Percentiles rank a stretch among this genome's conserved stretches.
phyloP scores from a whole-genome alignment of 257 asterid species.

The Penstemon eatonii region DNA sequence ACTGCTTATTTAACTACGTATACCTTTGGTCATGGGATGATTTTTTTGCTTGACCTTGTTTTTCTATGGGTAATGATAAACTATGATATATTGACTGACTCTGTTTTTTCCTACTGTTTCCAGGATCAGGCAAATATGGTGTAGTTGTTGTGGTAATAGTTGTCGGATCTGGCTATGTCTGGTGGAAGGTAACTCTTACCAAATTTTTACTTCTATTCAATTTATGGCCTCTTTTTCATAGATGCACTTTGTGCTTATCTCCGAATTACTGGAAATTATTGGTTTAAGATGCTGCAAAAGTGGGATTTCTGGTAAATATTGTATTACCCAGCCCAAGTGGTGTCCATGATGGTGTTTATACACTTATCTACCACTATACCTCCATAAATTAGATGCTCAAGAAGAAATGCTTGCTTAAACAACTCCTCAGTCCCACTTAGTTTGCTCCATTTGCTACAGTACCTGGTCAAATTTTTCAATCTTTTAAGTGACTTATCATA shows the following conservation, averaged over 20 bases:
- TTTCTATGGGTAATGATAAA: conserved; percentile 14
- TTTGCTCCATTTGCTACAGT: too few relatives aligned
- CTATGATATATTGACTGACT: conserved; percentile 15
- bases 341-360: too few relatives aligned
- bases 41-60: conserved; percentile 8
- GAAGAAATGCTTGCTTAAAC: neutral
- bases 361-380: too few relatives aligned
- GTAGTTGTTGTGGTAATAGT: conserved; percentile 60
- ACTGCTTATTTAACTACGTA: neutral
- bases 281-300: too few relatives aligned
- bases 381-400: too few relatives aligned
- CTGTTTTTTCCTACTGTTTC: conserved; percentile 24
- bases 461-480: too few relatives aligned
- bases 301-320: too few relatives aligned
- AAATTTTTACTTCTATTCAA: neutral
- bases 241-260: conserved; percentile 16
- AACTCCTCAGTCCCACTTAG: neutral
- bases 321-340: too few relatives aligned
- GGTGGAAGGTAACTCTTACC: conserved; percentile 88
- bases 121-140: conserved; percentile 83
- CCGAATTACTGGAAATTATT: neutral
- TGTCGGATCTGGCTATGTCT: conserved; percentile 87
- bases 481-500: too few relatives aligned
- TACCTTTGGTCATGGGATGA: conserved; percentile 4
- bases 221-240: neutral